Conservation (phyloP, 2,329 filamentous ascomycete genomes). For the Cryphonectria naterciae region DNA sequence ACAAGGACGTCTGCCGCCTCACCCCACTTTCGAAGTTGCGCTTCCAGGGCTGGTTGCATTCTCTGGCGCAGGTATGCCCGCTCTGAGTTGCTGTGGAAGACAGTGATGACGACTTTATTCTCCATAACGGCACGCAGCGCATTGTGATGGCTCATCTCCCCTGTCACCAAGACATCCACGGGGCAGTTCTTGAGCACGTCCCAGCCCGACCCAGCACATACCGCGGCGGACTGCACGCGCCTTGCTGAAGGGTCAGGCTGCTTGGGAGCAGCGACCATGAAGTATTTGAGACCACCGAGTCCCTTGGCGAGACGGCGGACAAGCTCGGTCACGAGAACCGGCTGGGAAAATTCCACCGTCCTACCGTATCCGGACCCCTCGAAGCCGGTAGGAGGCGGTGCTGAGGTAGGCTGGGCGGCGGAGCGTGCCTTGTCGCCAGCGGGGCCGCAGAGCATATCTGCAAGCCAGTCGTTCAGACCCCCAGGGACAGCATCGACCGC, state of each 20-base stretch:
- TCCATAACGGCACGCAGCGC: slow-evolving; percentile 84
- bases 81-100: slow-evolving; percentile 95
- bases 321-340: slow-evolving; percentile 48
- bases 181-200: slow-evolving; percentile 71
- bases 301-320: slow-evolving; percentile 63
- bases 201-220: slow-evolving; percentile 88
- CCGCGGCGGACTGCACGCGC: slow-evolving; percentile 71
- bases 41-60: slow-evolving; percentile 68
- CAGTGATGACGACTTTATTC: slow-evolving; percentile 78
- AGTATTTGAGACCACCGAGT: slow-evolving; percentile 62
- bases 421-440: slow-evolving; percentile 41
- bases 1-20: slow-evolving; percentile 67
- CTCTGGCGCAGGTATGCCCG: slow-evolving; percentile 76
- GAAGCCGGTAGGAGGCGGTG: slow-evolving; percentile 47
- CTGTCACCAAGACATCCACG: slow-evolving; percentile 85
- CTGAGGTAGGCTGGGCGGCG: slow-evolving; percentile 50
- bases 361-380: slow-evolving; percentile 58
- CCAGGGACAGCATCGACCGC: slow-evolving; percentile 85
- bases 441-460: slow-evolving; percentile 73
- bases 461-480: slow-evolving; percentile 93
- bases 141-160: slow-evolving; percentile 92
- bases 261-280: slow-evolving; percentile 40
- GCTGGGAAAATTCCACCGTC: slow-evolving; percentile 46
- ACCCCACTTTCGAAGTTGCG: slow-evolving; percentile 56
- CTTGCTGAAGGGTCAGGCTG: slow-evolving; percentile 36